Percentiles rank a stretch among this genome's conserved stretches.
Conservation (phyloP, 768 basidiomycete genomes). For the Pulveroboletus sp. region DNA sequence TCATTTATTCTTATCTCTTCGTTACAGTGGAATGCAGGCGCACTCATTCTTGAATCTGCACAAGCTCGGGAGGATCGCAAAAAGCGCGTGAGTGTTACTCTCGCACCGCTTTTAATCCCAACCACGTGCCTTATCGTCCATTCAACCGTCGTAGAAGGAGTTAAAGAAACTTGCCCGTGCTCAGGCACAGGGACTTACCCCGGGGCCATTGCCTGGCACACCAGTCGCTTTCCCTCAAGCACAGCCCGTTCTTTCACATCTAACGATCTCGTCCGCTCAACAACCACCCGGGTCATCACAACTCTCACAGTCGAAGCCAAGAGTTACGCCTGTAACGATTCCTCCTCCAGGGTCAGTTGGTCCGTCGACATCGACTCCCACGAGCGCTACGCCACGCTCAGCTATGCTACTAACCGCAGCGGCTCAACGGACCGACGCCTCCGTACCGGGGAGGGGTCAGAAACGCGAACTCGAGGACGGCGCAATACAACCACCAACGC, state of each 20-base stretch:
- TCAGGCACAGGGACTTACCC: conserved; percentile 31
- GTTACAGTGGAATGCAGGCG: conserved; percentile 60
- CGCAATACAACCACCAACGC: conserved; percentile 18
- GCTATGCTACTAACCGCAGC: conserved; percentile 22
- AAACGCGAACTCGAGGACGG: conserved; percentile 32
- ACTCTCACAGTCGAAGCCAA: conserved; percentile 21
- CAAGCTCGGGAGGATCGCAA: conserved; percentile 76
- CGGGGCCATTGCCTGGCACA: conserved; percentile 20
- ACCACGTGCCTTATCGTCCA: conserved; percentile 10
- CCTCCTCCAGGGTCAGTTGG: conserved; percentile 25
- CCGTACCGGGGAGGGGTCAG: conserved; percentile 26
- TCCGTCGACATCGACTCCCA: conserved; percentile 30
- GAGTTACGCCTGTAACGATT: conserved; percentile 31
- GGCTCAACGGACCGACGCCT: conserved; percentile 19
- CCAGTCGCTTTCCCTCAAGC: conserved; percentile 32
- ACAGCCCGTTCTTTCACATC: conserved; percentile 25
- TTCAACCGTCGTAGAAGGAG: conserved; percentile 51
- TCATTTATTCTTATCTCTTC: conserved; percentile 8
- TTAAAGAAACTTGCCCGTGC: conserved; percentile 63
- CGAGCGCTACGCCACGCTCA: conserved; percentile 29
- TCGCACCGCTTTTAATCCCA: not conserved
- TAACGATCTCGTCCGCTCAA: conserved; percentile 19
- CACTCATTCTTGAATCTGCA: conserved; percentile 60
- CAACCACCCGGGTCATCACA: conserved; percentile 19
- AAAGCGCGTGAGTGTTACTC: conserved; percentile 53